A percentile compares a stretch with the other conserved stretches of the same genome.
Conservation (phyloP, 106 monocot genomes). For the Narthecium ossifragum region DNA sequence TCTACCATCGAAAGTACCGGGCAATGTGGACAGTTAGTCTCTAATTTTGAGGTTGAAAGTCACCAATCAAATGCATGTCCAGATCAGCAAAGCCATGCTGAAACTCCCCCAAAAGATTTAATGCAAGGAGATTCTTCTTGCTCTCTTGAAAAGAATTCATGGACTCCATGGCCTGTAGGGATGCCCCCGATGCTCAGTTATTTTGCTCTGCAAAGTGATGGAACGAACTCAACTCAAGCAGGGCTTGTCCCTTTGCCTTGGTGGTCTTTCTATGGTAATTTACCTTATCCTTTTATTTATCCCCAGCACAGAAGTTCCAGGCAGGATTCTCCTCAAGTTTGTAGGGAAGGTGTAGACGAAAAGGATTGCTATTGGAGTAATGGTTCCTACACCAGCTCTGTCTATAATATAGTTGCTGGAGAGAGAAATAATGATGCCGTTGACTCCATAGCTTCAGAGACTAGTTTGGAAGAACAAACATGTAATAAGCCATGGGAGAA, state of each 20-base stretch:
- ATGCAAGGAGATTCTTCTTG: constrained; percentile 1
- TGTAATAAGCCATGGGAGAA: background rate
- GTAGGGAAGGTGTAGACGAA: background rate
- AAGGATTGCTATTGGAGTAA: constrained; percentile 30
- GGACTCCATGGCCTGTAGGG: constrained; percentile 19
- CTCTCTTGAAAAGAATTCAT: background rate
- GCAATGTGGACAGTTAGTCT: background rate
- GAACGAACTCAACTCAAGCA: background rate
- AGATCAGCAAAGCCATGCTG: constrained; percentile 4
- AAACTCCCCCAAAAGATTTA: background rate
- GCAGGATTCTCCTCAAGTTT: constrained; percentile 9
- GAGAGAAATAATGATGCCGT: constrained; percentile 3
- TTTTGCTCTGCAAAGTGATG: constrained; percentile 14
- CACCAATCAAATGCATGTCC: background rate
- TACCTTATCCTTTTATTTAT: constrained; percentile 16
- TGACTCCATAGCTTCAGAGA: background rate
- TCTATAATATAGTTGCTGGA: constrained; percentile 1
- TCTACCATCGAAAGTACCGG: background rate
- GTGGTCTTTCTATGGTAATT: constrained; percentile 32
- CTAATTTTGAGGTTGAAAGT: background rate
- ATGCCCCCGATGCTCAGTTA: constrained; percentile 32
- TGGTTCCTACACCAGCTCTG: constrained; percentile 25
- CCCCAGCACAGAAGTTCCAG: constrained; percentile 4
- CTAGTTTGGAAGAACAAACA: background rate
- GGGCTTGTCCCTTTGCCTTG: constrained; percentile 14